These are phyloP conservation scores for Wickerhamiella siamensis DNA, from an alignment of 805 yeast genomes.

Conservation along the genomic window DNA sequence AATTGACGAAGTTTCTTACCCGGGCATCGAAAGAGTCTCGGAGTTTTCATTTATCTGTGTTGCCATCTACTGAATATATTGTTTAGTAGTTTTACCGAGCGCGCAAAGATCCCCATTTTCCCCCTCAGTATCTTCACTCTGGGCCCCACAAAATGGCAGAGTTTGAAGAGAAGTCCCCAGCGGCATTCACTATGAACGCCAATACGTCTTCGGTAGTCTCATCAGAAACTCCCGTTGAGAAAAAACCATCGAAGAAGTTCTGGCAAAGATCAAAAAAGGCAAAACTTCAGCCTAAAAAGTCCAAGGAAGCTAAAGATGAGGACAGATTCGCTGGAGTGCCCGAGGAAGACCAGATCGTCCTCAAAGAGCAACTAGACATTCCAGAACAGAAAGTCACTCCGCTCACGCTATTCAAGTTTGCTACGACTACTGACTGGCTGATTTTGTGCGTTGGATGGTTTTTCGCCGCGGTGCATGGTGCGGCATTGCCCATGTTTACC, in stretches of 20 bases:
- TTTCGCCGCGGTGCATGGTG: conserved; percentile 27
- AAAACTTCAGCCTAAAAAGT: not conserved
- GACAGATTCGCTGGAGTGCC: conserved; percentile 11
- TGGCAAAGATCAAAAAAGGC: conserved; percentile 2
- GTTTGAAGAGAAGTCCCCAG: not conserved
- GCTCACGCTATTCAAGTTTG: conserved; percentile 25
- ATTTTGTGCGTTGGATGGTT: conserved; percentile 22
- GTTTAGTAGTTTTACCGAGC: too few species aligned
- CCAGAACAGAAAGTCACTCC: conserved; percentile 16
- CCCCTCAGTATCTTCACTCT: too few species aligned
- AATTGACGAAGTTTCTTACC: too few species aligned
- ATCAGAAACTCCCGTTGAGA: not conserved
- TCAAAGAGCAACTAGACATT: conserved; percentile 23
- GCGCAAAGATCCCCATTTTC: too few species aligned
- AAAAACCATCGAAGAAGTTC: not conserved
- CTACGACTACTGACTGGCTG: conserved; percentile 21
- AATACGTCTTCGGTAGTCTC: not conserved
- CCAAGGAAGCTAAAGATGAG: conserved; percentile 1
- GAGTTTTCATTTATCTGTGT: too few species aligned
- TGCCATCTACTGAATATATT: too few species aligned
- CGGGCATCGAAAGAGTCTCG: too few species aligned
- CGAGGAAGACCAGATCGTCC: conserved; percentile 21
- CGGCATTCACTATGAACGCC: not conserved
- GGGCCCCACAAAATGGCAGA: too few species aligned
- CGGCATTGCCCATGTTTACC: conserved; percentile 29